Conservation (phyloP, 768 basidiomycete genomes). For the Hemileccinum rubropunctum region DNA sequence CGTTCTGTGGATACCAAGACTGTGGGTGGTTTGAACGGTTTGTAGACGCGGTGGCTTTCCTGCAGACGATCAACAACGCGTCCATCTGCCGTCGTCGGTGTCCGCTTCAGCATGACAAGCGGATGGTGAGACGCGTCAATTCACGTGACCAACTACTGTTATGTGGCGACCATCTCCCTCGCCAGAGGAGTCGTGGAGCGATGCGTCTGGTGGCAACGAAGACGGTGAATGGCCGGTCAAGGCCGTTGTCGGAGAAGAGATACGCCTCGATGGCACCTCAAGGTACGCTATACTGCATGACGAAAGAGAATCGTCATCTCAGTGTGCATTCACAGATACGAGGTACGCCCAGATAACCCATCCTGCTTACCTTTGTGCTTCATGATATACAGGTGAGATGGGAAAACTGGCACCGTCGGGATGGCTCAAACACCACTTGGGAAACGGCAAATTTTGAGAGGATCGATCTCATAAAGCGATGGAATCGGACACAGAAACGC, state of each 20-base stretch:
- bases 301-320: background rate
- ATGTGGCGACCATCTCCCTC: constrained; percentile 31
- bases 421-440: constrained; percentile 60
- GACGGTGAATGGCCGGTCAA: constrained; percentile 30
- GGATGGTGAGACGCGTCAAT: constrained; percentile 8
- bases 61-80: constrained; percentile 63
- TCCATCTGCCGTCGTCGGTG: constrained; percentile 69
- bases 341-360: constrained; percentile 20
- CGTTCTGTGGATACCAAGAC: constrained; percentile 43
- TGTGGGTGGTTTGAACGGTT: constrained; percentile 79
- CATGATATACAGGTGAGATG: constrained; percentile 44
- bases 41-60: constrained; percentile 70
- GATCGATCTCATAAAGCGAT: constrained; percentile 24
- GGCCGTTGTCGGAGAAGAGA: constrained; percentile 31
- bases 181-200: constrained; percentile 32
- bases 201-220: constrained; percentile 30
- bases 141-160: constrained; percentile 17
- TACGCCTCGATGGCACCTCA: constrained; percentile 28
- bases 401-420: constrained; percentile 48
- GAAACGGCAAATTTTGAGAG: constrained; percentile 26
- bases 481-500: constrained; percentile 34
- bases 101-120: constrained; percentile 61
- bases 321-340: constrained; percentile 24
- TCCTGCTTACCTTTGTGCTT: background rate
- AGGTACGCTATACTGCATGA: constrained; percentile 14